phyloP scores from a whole-genome alignment of 106 monocot species.

The Phalaenopsis aphrodite region DNA sequence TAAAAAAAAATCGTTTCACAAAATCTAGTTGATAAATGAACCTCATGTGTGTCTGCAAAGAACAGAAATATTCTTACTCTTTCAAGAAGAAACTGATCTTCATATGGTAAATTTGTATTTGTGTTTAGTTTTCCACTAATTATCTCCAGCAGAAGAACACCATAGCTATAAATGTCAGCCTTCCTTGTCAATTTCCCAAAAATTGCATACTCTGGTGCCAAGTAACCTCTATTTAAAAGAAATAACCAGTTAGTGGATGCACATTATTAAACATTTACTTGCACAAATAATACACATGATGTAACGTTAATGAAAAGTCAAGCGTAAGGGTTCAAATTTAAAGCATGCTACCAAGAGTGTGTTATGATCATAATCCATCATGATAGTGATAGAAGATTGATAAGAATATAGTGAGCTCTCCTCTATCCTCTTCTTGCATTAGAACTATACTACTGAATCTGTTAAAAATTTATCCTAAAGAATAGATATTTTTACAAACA shows the following conservation, averaged over 20 bases:
- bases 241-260: neutral
- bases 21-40: neutral
- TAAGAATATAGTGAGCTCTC: too few species aligned
- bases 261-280: neutral
- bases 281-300: neutral
- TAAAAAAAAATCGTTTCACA: neutral
- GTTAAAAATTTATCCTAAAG: too few species aligned
- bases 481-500: too few species aligned
- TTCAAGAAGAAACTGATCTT: slow-evolving; percentile 12
- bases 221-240: slow-evolving; percentile 7
- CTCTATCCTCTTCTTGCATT: too few species aligned
- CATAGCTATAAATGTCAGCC: slow-evolving; percentile 11
- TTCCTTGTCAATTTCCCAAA: slow-evolving; percentile 5
- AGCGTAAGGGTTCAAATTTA: neutral
- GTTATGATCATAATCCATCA: neutral
- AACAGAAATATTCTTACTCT: slow-evolving; percentile 1
- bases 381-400: too few species aligned
- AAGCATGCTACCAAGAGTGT: neutral
- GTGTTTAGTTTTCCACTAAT: slow-evolving; percentile 4
- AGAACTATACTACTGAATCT: too few species aligned
- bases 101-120: slow-evolving; percentile 8
- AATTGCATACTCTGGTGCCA: slow-evolving; percentile 10
- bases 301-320: neutral
- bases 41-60: neutral
- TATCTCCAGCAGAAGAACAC: slow-evolving; percentile 13